These are phyloP conservation scores for grape (Vitis vinifera) DNA, from an alignment of 164 flowering plant genomes.

Conservation along the genomic window DNA sequence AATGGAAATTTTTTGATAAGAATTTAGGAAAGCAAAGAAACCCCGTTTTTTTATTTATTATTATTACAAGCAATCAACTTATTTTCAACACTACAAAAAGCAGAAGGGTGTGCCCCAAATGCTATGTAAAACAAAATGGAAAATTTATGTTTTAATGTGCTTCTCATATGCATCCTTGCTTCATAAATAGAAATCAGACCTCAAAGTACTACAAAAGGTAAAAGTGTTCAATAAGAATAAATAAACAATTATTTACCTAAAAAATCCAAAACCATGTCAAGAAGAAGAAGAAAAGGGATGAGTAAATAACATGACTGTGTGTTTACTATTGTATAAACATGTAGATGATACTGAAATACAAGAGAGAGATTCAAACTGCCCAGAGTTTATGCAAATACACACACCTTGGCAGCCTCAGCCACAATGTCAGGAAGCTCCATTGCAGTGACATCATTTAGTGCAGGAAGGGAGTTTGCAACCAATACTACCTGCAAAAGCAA, in stretches of 20 bases:
- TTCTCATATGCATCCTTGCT: neutral
- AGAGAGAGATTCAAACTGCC: neutral
- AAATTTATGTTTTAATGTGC: neutral
- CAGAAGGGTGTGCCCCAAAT: neutral
- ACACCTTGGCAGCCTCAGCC: slow-evolving; percentile 98
- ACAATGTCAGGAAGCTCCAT: slow-evolving; percentile 97
- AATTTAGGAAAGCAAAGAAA: too few species aligned
- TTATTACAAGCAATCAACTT: too few species aligned
- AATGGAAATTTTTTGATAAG: too few species aligned
- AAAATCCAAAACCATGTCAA: too few species aligned
- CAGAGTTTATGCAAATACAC: slow-evolving; percentile 3
- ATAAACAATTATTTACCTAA: too few species aligned
- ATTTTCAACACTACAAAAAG: neutral
- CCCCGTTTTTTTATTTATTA: too few species aligned
- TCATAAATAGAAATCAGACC: too few species aligned
- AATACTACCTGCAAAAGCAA: slow-evolving; percentile 76
- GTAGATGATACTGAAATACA: neutral
- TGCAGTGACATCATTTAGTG: slow-evolving; percentile 93
- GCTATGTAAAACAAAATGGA: neutral
- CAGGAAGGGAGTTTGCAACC: slow-evolving; percentile 96
- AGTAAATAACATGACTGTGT: too few species aligned
- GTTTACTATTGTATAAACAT: too few species aligned
- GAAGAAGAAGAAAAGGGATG: too few species aligned
- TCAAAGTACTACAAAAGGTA: too few species aligned
- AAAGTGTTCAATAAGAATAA: too few species aligned